These are phyloP conservation scores for Kodamaea suecica DNA, from an alignment of 1,139 yeast species.

Conservation along the genomic window DNA sequence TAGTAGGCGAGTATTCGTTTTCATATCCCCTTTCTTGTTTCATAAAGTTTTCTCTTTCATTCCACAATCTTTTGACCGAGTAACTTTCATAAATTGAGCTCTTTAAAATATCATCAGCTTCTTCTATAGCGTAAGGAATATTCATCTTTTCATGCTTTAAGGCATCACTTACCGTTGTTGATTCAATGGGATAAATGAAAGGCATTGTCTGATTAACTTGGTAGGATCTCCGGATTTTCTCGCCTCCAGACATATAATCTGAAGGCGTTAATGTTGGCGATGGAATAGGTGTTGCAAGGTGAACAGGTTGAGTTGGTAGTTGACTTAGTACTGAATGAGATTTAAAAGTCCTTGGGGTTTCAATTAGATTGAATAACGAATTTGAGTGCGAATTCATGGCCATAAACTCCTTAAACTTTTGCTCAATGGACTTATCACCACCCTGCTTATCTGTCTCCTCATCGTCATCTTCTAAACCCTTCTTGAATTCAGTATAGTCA, in stretches of 20 bases:
- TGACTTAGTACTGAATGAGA: conserved; percentile 54
- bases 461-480: conserved; percentile 5
- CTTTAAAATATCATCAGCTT: conserved; percentile 63
- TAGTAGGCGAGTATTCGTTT: conserved; percentile 19
- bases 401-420: conserved; percentile 35
- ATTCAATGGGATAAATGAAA: conserved; percentile 58
- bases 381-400: conserved; percentile 43
- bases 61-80: conserved; percentile 66
- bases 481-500: background rate
- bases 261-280: conserved; percentile 75
- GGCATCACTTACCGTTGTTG: conserved; percentile 11
- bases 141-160: conserved; percentile 14
- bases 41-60: conserved; percentile 67
- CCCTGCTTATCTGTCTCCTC: background rate
- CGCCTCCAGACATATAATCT: conserved; percentile 54
- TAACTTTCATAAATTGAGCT: conserved; percentile 64
- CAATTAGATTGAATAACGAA: conserved; percentile 56
- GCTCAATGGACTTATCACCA: conserved; percentile 16
- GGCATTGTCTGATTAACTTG: conserved; percentile 82
- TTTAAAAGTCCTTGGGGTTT: conserved; percentile 55
- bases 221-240: conserved; percentile 66
- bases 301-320: conserved; percentile 63
- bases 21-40: conserved; percentile 72
- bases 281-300: conserved; percentile 86
- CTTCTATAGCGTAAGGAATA: conserved; percentile 74